Evolutionary conservation across 192 early-diverging fungal genomes (phyloP).

Genomic region (Backusella liffmaniae): DNA sequence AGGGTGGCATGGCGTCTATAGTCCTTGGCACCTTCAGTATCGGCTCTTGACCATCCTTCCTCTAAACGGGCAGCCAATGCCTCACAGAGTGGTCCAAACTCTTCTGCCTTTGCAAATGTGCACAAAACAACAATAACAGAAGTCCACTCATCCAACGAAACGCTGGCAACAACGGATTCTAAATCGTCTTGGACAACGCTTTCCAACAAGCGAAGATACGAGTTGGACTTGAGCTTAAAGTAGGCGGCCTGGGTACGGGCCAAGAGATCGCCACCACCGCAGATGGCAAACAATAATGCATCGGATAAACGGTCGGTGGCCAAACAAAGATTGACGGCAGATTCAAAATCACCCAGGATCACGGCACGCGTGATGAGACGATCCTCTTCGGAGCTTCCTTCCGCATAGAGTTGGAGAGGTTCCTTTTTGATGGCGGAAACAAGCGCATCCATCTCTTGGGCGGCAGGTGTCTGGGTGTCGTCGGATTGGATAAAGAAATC

Average conservation of each 20-base stretch:
- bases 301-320: conserved; percentile 72
- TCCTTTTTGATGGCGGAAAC: conserved; percentile 9
- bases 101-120: conserved; percentile 88
- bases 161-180: conserved; percentile 74
- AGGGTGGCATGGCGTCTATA: conserved; percentile 65
- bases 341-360: conserved; percentile 90
- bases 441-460: conserved; percentile 4
- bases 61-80: conserved; percentile 64
- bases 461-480: background rate
- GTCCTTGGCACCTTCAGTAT: conserved; percentile 13
- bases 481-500: conserved; percentile 15
- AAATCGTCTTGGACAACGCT: conserved; percentile 80
- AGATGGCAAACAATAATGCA: conserved; percentile 74
- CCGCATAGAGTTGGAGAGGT: conserved; percentile 53
- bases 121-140: conserved; percentile 91
- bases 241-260: conserved; percentile 52
- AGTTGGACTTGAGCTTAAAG: conserved; percentile 70
- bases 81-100: conserved; percentile 71
- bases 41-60: conserved; percentile 32
- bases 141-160: conserved; percentile 84
- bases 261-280: conserved; percentile 63
- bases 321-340: conserved; percentile 87
- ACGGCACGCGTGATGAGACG: conserved; percentile 81
- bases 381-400: conserved; percentile 70
- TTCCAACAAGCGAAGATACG: conserved; percentile 85